Evolutionary conservation across 371 early-diverging fungal genomes (phyloP).

Genomic region (Syncephalastrum monosporum): DNA sequence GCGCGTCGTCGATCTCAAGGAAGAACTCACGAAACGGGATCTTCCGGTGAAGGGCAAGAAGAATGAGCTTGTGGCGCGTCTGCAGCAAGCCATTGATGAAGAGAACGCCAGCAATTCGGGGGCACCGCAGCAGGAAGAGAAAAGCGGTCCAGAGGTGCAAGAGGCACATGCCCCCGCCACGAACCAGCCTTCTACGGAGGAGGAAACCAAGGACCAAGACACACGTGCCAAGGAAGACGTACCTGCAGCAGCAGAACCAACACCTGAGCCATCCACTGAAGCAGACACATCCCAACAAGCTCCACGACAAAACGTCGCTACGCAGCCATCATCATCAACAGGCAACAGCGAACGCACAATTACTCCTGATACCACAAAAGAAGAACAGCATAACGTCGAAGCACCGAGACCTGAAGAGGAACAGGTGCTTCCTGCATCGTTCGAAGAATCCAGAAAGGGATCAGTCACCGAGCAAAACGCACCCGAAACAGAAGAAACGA

Average conservation of each 20-base stretch:
- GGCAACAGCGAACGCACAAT: too few species aligned
- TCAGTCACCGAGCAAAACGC: too few species aligned
- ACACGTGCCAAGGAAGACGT: constrained; percentile 6
- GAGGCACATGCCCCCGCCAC: constrained; percentile 10
- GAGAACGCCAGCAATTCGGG: constrained; percentile 19
- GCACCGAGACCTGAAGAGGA: constrained; percentile 8
- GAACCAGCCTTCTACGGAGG: background rate
- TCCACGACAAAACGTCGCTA: too few species aligned
- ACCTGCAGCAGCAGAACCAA: background rate
- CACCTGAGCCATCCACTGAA: too few species aligned
- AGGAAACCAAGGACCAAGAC: constrained; percentile 5
- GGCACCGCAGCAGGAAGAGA: constrained; percentile 7
- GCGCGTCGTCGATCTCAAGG: constrained; percentile 67
- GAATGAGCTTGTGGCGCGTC: constrained; percentile 66
- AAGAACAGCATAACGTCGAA: constrained; percentile 15
- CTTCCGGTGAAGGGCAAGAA: constrained; percentile 71
- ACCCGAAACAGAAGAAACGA: background rate
- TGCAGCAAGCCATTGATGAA: constrained; percentile 53
- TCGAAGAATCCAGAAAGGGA: background rate
- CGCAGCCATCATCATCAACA: too few species aligned
- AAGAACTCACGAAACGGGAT: constrained; percentile 57
- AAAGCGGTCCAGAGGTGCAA: constrained; percentile 7
- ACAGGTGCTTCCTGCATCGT: background rate
- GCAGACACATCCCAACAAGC: too few species aligned
- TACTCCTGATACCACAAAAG: background rate